Evolutionary conservation across 2,329 filamentous ascomycete genomes (phyloP).

Genomic region (Elsinoe ampelina): DNA sequence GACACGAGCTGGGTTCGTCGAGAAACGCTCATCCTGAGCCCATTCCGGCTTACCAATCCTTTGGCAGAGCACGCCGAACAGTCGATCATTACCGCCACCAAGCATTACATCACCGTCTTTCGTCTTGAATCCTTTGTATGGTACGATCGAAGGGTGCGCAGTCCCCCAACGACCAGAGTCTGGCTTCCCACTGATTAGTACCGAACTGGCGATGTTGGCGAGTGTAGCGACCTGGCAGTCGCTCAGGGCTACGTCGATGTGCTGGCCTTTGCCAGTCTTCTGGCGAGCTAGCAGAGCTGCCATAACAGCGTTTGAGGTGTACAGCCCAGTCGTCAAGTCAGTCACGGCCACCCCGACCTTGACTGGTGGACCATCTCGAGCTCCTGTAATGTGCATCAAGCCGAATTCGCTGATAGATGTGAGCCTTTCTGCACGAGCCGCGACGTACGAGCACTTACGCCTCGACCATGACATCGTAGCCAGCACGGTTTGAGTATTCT

Average conservation of each 20-base stretch:
- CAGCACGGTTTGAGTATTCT: slow-evolving; percentile 75
- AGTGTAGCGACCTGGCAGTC: slow-evolving; percentile 93
- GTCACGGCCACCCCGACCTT: slow-evolving; percentile 98
- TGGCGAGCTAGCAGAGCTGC: slow-evolving; percentile 72
- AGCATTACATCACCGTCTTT: slow-evolving; percentile 54
- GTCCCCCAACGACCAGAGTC: slow-evolving; percentile 93
- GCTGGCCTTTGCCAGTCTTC: slow-evolving; percentile 72
- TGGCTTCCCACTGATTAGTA: slow-evolving; percentile 74
- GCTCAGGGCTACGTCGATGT: slow-evolving; percentile 82
- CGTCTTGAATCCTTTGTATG: slow-evolving; percentile 73
- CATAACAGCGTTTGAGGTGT: slow-evolving; percentile 93
- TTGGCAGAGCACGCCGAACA: slow-evolving; percentile 52
- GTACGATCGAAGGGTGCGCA: slow-evolving; percentile 95
- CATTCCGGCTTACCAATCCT: slow-evolving; percentile 50
- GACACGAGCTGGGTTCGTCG: slow-evolving; percentile 51
- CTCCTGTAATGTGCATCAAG: slow-evolving; percentile 95
- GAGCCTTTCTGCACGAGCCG: background rate
- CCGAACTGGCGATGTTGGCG: slow-evolving; percentile 90
- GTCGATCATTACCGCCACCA: slow-evolving; percentile 54
- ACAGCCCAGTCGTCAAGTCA: slow-evolving; percentile 87
- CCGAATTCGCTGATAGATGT: slow-evolving; percentile 60
- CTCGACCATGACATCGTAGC: slow-evolving; percentile 99
- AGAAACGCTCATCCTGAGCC: slow-evolving; percentile 47
- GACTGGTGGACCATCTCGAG: slow-evolving; percentile 77
- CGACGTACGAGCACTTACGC: slow-evolving; percentile 41